Evolutionary conservation across 2,329 filamentous ascomycete genomes (phyloP), one percentile per base, ranked within the genome.

Genomic region (Niveomyces coronatus): DNA sequence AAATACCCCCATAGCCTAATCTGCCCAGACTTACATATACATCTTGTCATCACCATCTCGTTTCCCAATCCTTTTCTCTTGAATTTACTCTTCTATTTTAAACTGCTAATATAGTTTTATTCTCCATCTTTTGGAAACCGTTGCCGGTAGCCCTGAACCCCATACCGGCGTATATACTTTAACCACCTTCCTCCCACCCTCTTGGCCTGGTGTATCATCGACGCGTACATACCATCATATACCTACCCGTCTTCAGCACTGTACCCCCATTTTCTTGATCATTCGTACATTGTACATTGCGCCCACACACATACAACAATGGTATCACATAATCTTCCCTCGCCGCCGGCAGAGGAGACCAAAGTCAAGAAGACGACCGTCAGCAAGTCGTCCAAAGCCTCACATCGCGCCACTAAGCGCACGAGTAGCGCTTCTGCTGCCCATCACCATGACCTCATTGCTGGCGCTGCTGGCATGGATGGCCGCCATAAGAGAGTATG

Each of bases 401-500:
- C 64, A 46, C 66, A 71, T 51, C 68, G 70, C 45, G 60, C 62
- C 16, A 62, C 68, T 28, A 75, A 75, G 52, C 65, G 70, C 44
- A 61, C 70, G 46, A 59, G 60, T 24, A 56, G 46, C 31, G 52
- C 54, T 24, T 52, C 58, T 29, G 51, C 53, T 19, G 47, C 52
- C 29, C 58, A 57, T 42, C 58, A 62, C 42, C 60, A 64, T 37
- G 58, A 63, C 36, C 55, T 60, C 42, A 41, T 55, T 30, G 43
- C 52, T 29, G 51, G 58, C 38, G 49, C 46, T 31, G 44, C 49
- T 40, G 58, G 58, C 28, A 60, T 68, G 46, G 74, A 78, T 46
- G 68, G 67, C 33, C 65, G 74, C 45, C 73, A 79, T 51, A 79
- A 79, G 62, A 63, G 76, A 47, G 74, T 79, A 39, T 79, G 74